phyloP scores from a whole-genome alignment of 106 monocot species.

The Dactylorhiza incarnata region DNA sequence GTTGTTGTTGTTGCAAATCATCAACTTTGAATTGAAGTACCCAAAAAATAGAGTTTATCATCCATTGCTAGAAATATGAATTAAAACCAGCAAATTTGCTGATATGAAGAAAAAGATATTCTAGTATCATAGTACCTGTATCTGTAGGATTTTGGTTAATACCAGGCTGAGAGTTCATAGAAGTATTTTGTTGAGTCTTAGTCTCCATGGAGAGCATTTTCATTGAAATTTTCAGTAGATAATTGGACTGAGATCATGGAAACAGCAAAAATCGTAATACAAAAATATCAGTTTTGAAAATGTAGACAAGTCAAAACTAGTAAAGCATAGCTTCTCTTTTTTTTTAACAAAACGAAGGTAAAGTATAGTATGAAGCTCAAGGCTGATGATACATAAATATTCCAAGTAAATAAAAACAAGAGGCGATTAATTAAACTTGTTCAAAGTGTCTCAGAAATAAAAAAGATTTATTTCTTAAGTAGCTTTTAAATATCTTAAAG shows the following conservation, averaged over 20 bases:
- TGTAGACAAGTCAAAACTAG: background rate
- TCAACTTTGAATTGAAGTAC: background rate
- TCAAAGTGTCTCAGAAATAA: background rate
- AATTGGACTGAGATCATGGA: constrained; percentile 49
- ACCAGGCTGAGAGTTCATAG: constrained; percentile 17
- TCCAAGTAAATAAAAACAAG: background rate
- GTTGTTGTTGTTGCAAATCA: constrained; percentile 9
- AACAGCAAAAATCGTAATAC: constrained; percentile 7
- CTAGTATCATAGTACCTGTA: constrained; percentile 30
- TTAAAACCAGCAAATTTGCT: too few relatives aligned
- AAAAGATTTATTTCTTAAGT: background rate
- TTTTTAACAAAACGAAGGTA: background rate
- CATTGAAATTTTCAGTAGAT: constrained; percentile 68
- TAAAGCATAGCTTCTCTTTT: background rate
- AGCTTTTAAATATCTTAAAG: background rate
- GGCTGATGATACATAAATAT: background rate
- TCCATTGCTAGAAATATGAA: background rate
- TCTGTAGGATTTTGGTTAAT: constrained; percentile 38
- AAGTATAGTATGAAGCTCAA: background rate
- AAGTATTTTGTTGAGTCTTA: constrained; percentile 36
- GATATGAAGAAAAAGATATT: too few relatives aligned
- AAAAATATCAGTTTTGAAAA: background rate
- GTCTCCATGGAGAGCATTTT: constrained; percentile 84
- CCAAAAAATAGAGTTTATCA: background rate
- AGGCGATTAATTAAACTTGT: background rate